Evolutionary conservation across 2,329 filamentous ascomycete genomes (phyloP), one percentile per base, ranked within the genome.

Genomic region (Catunica adiposa): DNA sequence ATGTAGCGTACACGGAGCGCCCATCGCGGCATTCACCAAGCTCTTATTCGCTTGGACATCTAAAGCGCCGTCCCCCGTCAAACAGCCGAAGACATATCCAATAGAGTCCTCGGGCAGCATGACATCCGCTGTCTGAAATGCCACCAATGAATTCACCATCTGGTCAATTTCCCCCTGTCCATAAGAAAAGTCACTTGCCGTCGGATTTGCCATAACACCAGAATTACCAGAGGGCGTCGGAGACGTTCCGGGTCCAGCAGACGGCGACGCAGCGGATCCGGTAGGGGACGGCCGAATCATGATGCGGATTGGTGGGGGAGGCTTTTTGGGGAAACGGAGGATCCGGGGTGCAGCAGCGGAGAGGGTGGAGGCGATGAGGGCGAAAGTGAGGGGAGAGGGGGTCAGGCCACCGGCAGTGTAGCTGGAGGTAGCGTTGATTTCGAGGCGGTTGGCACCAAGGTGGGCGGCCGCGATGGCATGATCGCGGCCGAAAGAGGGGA

Each of bases 371-470:
- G 56, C 61, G 56, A 34, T 56, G 34, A 20, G 60, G 60, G 25
- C 37, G 44, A 77, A 66, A 17, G 75, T 70, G 7, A 64, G 60
- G 2, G 70, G 25, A 0, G 67, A 61, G 1, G 77, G 77, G 1
- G 77, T 79, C 15, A 75, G 68, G 6, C 77, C 77, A 48, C 76
- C 77, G 1, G 61, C 64, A 1, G 62, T 56, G 60, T 79, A 79
- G 1, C 77, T 79, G 2, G 68, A 71, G 8, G 65, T 61, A 2
- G 70, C 70, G 62, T 79, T 80, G 61, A 80, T 68, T 62, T 80
- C 77, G 51, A 80, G 65, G 44, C 77, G 73, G 2, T 67, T 64
- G 52, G 71, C 74, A 31, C 74, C 74, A n/a, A 68, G 63, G 44
- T 70, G 65, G 7, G 74, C 73, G 8, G 61, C 58, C 37, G 65